Evolutionary conservation across 164 flowering plant genomes (phyloP), one percentile per base, ranked within the genome.

Genomic region (Piper betle): DNA sequence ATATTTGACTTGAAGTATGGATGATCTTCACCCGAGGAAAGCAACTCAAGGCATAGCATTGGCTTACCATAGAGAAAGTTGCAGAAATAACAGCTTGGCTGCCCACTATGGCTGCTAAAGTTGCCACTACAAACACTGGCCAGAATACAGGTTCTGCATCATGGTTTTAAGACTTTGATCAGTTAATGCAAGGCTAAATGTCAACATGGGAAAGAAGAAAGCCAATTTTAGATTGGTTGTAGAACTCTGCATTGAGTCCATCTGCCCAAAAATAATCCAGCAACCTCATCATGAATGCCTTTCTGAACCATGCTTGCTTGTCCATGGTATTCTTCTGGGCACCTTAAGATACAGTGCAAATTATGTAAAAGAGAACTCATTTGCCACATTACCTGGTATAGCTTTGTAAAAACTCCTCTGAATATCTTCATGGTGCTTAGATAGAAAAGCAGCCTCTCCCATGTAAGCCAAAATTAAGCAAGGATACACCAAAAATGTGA

Each of bases 41-140:
- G 72, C 94, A 87, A 58, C 75, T 72, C 57, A 87, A 60, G n/a
- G 85, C 84, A 59, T 74, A 75, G 66, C 86, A 77, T 73, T 87
- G 90, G 70, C 80, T 80, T 71, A 87, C 64, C 25, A 84, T 78
- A 37, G 94, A 84, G 74, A 84, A 87, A 6, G 90, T 80, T 19
- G 84, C 94, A 10, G 94, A 78, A 62, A 87, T 87, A 3, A 77
- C 80, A 33, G 90, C 90, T 62, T 87, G 94, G 61, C 94, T 87
- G 58, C 82, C 94, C 12, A 87, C 84, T 13, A 83, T 71, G 4
- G 90, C 74, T 39, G 90, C 94, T 43, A 77, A 55, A 41, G 84
- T 83, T 15, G 94, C 90, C 64, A 87, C 76, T 17, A 81, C 57
- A 58, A 84, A 80, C 53, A 83, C 81, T 38, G 94, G 94, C 94